Evolutionary conservation across 495 filamentous ascomycete species (phyloP).

Genomic region (Hyaloscypha variabilis): DNA sequence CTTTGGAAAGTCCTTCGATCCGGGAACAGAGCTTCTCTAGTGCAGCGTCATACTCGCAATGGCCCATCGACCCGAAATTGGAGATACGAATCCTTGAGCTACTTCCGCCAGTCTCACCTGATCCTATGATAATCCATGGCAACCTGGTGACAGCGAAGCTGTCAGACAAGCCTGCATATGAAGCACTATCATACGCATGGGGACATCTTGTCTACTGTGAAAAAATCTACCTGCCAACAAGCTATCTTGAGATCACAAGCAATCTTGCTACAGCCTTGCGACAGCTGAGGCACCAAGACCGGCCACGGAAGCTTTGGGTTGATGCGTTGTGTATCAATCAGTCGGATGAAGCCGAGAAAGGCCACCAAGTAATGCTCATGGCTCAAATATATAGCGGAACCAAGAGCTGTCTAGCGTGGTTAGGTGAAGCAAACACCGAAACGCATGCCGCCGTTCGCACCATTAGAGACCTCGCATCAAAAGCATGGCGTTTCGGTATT

Average conservation of each 20-base stretch:
- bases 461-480: neutral
- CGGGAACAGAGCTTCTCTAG: neutral
- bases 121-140: neutral
- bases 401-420: neutral
- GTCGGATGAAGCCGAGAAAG: neutral
- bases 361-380: slow-evolving; percentile 8
- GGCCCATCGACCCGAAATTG: neutral
- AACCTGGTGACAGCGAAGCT: neutral
- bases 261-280: slow-evolving; percentile 5
- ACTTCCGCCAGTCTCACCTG: neutral
- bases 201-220: neutral
- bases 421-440: neutral
- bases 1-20: neutral
- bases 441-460: neutral
- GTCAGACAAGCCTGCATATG: slow-evolving; percentile 6
- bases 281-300: neutral
- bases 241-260: slow-evolving; percentile 4
- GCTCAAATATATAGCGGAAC: neutral
- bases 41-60: neutral
- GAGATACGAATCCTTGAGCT: slow-evolving; percentile 2
- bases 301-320: slow-evolving; percentile 1
- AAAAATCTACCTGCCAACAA: neutral
- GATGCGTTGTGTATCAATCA: slow-evolving; percentile 11
- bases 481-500: neutral
- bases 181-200: slow-evolving; percentile 12